These are phyloP conservation scores for Xanthoconium stramineum DNA, from an alignment of 768 basidiomycete genomes.

Conservation along the genomic window DNA sequence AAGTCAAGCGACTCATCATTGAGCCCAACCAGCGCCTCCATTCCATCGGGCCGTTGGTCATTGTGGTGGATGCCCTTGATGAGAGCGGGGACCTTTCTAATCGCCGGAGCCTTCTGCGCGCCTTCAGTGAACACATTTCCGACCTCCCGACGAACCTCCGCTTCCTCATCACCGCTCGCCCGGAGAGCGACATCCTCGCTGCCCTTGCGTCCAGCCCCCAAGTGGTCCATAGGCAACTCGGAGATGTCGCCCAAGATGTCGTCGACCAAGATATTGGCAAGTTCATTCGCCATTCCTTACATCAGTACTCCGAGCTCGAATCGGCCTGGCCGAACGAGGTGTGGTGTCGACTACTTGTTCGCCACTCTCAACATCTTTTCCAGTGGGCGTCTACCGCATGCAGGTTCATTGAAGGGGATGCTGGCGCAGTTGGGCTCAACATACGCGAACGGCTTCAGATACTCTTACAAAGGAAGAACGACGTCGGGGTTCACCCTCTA, in stretches of 20 bases:
- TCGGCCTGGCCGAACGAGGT: constrained; percentile 15
- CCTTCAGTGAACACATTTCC: constrained; percentile 11
- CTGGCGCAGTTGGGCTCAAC: constrained; percentile 8
- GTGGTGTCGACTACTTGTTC: constrained; percentile 21
- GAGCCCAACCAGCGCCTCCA: constrained; percentile 21
- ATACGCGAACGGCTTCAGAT: constrained; percentile 10
- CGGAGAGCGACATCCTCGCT: constrained; percentile 23
- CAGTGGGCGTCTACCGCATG: constrained; percentile 34
- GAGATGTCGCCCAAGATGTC: constrained; percentile 6
- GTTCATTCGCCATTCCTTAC: constrained; percentile 16
- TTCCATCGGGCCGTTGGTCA: constrained; percentile 29
- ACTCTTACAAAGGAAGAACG: constrained; percentile 5
- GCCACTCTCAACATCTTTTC: constrained; percentile 30
- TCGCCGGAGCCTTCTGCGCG: constrained; percentile 22
- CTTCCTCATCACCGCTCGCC: constrained; percentile 28
- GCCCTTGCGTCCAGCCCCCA: neutral
- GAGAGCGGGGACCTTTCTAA: constrained; percentile 19
- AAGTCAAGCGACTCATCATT: constrained; percentile 30
- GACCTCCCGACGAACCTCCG: constrained; percentile 23
- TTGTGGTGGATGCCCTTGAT: constrained; percentile 37
- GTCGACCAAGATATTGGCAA: constrained; percentile 17
- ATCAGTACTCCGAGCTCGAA: constrained; percentile 10
- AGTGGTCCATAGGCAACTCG: constrained; percentile 14
- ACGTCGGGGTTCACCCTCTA: constrained; percentile 6
- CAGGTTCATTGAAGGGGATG: constrained; percentile 23